A percentile compares a stretch with the other conserved stretches of the same genome.
Evolutionary conservation across 148 eudicot genomes (phyloP).

Genomic region (Chenopodium suecicum): DNA sequence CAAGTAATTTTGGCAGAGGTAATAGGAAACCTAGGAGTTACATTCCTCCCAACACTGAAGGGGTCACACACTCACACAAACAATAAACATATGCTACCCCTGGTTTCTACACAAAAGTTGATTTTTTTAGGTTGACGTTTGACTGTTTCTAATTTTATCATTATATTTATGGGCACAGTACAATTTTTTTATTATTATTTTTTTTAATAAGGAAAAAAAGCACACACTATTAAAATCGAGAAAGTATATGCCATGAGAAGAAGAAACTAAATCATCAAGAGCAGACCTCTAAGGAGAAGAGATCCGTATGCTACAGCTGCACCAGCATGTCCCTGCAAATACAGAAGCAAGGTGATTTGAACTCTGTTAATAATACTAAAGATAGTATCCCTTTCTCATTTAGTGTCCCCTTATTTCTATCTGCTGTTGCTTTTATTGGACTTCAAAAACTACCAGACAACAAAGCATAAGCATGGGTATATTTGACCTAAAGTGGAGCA

Average conservation of each 20-base stretch:
- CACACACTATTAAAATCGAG: not conserved
- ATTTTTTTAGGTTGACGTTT: no score
- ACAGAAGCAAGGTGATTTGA: not conserved
- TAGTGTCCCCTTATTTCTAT: no score
- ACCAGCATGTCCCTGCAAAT: constrained; percentile 89
- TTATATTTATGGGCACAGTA: not conserved
- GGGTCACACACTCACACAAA: not conserved
- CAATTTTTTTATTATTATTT: no score
- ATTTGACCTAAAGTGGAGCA: no score
- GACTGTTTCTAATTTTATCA: not conserved
- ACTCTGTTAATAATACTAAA: not conserved
- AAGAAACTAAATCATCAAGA: not conserved
- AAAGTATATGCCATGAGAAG: not conserved
- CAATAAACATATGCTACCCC: not conserved
- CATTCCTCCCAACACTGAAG: not conserved
- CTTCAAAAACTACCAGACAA: not conserved
- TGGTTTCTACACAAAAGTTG: no score
- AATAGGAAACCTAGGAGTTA: not conserved
- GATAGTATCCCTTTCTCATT: not conserved
- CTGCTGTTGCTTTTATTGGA: not conserved
- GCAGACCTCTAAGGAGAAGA: constrained; percentile 73
- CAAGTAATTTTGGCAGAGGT: not conserved
- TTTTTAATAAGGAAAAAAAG: no score
- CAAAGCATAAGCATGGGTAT: not conserved
- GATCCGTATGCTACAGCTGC: constrained; percentile 94